Evolutionary conservation across 2,329 filamentous ascomycete species (phyloP).

Genomic region (Lecanicillium sp.): DNA sequence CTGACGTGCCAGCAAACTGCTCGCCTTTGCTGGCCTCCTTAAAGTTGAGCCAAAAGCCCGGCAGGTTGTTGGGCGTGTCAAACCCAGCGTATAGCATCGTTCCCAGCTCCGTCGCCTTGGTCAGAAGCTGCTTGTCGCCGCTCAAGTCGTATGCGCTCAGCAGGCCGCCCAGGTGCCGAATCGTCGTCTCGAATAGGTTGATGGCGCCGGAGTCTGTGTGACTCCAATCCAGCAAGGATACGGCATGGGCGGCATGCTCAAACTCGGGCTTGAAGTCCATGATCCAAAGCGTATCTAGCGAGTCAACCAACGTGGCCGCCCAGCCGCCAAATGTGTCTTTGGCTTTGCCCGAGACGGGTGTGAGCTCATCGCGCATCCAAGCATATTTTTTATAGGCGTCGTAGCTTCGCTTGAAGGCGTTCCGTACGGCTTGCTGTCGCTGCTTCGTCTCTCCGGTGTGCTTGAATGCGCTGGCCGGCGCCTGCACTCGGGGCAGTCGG

Average conservation of each 20-base stretch:
- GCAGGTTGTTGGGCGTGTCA: conserved; percentile 58
- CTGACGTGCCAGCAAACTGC: conserved; percentile 20
- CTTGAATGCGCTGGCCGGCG: conserved; percentile 28
- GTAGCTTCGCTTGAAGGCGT: conserved; percentile 49
- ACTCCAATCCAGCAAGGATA: conserved; percentile 50
- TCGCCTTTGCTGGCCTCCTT: conserved; percentile 25
- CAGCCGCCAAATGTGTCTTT: conserved; percentile 55
- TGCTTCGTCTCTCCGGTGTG: conserved; percentile 22
- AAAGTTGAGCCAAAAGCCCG: conserved; percentile 38
- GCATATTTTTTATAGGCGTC: conserved; percentile 50
- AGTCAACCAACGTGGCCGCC: conserved; percentile 56
- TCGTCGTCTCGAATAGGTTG: conserved; percentile 61
- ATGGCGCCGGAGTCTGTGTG: conserved; percentile 36
- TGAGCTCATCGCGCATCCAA: conserved; percentile 55
- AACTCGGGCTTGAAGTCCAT: conserved; percentile 59
- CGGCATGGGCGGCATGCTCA: conserved; percentile 48
- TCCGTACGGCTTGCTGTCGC: conserved; percentile 35
- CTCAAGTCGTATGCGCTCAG: conserved; percentile 61
- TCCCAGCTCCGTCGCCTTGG: conserved; percentile 53
- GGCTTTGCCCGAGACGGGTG: conserved; percentile 40
- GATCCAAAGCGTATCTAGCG: conserved; percentile 61
- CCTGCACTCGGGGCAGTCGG: conserved; percentile 19
- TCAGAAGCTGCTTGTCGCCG: conserved; percentile 40
- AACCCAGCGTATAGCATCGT: conserved; percentile 55
- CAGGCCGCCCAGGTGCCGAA: conserved; percentile 59